phyloP scores from a whole-genome alignment of 495 filamentous ascomycete species.

The Penicillium longicatenatum region DNA sequence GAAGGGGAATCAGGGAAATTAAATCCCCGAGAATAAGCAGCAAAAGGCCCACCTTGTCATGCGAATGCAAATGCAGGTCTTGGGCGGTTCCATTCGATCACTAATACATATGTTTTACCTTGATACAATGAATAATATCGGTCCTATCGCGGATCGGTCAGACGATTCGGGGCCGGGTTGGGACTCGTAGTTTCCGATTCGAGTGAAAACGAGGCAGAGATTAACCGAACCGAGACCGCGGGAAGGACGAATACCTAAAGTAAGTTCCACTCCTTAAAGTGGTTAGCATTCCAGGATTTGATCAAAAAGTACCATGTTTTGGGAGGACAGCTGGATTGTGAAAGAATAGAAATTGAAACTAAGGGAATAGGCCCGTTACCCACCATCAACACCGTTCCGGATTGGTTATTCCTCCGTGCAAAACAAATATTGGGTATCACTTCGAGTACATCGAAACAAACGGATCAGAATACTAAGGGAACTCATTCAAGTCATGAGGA shows the following conservation, averaged over 20 bases:
- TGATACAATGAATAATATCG: conserved; percentile 7
- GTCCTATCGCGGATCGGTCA: conserved; percentile 4
- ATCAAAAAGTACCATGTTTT: background rate
- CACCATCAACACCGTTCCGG: conserved; percentile 1
- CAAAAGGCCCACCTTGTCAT: conserved; percentile 3
- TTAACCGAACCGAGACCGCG: conserved; percentile 7
- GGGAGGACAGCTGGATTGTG: conserved; percentile 1
- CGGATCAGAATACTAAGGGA: conserved; percentile 1
- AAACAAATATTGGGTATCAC: conserved; percentile 17
- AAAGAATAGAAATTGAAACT: conserved; percentile 1
- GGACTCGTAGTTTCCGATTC: background rate
- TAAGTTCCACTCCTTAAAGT: background rate
- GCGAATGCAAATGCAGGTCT: conserved; percentile 3
- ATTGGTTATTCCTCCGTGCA: background rate
- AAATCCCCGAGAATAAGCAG: conserved; percentile 7
- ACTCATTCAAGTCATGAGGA: conserved; percentile 15
- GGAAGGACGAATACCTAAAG: conserved; percentile 6
- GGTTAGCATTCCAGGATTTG: background rate
- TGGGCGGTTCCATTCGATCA: conserved; percentile 14
- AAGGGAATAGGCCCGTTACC: background rate
- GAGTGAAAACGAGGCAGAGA: background rate
- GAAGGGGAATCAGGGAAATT: conserved; percentile 20
- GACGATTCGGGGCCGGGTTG: background rate
- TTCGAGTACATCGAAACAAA: conserved; percentile 13
- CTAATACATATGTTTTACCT: conserved; percentile 15